A percentile compares a stretch with the other conserved stretches of the same genome.
These are phyloP conservation scores for Aspergillus sp. DNA, from an alignment of 2,329 filamentous ascomycete species.

Conservation along the genomic window DNA sequence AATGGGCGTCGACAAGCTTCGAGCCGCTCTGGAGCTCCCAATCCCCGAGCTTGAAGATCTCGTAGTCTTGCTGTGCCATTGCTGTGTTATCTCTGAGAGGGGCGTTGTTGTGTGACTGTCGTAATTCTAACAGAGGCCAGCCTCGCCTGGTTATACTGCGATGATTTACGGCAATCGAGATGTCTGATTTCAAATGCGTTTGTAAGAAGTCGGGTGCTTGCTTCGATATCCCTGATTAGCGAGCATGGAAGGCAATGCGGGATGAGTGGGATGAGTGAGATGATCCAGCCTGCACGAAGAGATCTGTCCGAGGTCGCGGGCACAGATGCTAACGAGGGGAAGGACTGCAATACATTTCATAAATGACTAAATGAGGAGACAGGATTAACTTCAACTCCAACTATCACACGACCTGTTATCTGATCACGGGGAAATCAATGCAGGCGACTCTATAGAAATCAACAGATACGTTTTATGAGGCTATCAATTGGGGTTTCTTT, in stretches of 20 bases:
- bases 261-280: background rate
- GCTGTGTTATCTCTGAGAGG: background rate
- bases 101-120: too few relatives aligned
- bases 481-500: background rate
- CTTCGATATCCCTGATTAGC: background rate
- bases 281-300: background rate
- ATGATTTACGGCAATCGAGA: background rate
- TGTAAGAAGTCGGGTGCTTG: background rate
- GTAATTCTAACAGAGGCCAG: too few relatives aligned
- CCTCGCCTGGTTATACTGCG: background rate
- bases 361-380: background rate
- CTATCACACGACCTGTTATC: background rate
- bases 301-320: background rate
- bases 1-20: slow-evolving; percentile 62
- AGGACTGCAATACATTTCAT: background rate
- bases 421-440: background rate
- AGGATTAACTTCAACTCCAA: background rate
- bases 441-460: background rate
- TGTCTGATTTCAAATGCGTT: background rate
- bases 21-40: slow-evolving; percentile 66
- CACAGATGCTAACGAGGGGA: background rate
- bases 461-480: too few relatives aligned
- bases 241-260: background rate
- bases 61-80: slow-evolving; percentile 36
- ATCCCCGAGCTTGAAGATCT: slow-evolving; percentile 62